Conservation (phyloP, 2,329 filamentous ascomycete species). For the Penicillium sp. region DNA sequence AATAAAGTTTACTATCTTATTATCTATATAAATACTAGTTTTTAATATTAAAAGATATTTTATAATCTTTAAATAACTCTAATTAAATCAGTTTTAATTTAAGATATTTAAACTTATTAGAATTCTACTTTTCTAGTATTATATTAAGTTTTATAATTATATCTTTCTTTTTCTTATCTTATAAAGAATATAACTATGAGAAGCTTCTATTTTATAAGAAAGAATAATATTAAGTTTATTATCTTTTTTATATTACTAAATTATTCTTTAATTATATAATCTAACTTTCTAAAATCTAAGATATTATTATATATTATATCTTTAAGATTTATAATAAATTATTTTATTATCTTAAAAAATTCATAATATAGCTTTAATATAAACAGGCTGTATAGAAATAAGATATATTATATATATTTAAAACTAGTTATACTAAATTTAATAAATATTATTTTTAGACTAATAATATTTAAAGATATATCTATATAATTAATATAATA, state of each 20-base stretch:
- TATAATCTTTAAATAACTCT: no score
- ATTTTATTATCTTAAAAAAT: background rate
- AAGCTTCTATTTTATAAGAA: background rate
- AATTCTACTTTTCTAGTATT: background rate
- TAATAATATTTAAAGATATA: background rate
- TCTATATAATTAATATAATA: conserved; percentile 6
- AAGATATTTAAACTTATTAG: background rate
- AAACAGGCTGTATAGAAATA: background rate
- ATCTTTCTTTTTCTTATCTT: background rate
- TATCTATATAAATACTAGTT: background rate
- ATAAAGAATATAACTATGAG: background rate
- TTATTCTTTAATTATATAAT: conserved; percentile 17
- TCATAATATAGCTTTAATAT: background rate
- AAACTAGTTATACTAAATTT: background rate
- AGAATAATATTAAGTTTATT: conserved; percentile 14
- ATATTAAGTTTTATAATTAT: background rate
- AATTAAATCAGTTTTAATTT: background rate
- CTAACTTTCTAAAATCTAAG: background rate
- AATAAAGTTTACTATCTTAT: no score
- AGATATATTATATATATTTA: background rate
- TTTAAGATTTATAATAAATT: background rate
- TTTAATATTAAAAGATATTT: background rate
- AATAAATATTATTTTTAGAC: background rate
- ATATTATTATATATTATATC: background rate
- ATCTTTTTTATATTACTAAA: conserved; percentile 19